Conservation (phyloP, 768 basidiomycete species). For the Termitomyces eurrhizus region DNA sequence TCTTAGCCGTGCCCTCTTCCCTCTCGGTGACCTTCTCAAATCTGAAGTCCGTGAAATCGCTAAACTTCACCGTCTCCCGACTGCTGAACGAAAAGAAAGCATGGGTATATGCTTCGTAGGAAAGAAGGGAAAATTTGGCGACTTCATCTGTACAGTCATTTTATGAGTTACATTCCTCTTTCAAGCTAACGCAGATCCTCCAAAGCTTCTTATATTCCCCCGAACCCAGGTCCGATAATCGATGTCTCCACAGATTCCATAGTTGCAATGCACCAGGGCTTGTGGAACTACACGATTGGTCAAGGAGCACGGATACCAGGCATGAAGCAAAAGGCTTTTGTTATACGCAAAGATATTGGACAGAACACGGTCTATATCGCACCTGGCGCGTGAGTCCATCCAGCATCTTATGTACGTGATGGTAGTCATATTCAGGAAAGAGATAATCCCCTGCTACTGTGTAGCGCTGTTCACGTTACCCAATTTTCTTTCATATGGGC, state of each 20-base stretch:
- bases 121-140: conserved; percentile 63
- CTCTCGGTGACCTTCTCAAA: conserved; percentile 55
- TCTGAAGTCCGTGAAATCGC: conserved; percentile 41
- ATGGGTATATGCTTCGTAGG: conserved; percentile 97
- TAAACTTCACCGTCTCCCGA: conserved; percentile 7
- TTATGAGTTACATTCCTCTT: neutral
- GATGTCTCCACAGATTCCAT: conserved; percentile 49
- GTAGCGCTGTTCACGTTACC: conserved; percentile 31
- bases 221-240: conserved; percentile 67
- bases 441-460: conserved; percentile 56
- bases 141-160: conserved; percentile 60
- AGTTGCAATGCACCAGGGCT: conserved; percentile 62
- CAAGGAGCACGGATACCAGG: conserved; percentile 71
- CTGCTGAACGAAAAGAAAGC: conserved; percentile 63
- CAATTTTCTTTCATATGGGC: conserved; percentile 80
- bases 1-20: conserved; percentile 1
- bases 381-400: conserved; percentile 55
- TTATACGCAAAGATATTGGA: conserved; percentile 62
- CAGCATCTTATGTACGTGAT: neutral
- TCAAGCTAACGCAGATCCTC: neutral
- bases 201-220: conserved; percentile 74
- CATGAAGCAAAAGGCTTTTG: conserved; percentile 59
- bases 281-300: conserved; percentile 86
- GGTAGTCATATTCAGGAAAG: conserved; percentile 27
- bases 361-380: conserved; percentile 75